Percentiles rank a stretch among this genome's conserved stretches.
Evolutionary conservation across 768 basidiomycete genomes (phyloP).

Genomic region (Rhizopogon vulgaris): DNA sequence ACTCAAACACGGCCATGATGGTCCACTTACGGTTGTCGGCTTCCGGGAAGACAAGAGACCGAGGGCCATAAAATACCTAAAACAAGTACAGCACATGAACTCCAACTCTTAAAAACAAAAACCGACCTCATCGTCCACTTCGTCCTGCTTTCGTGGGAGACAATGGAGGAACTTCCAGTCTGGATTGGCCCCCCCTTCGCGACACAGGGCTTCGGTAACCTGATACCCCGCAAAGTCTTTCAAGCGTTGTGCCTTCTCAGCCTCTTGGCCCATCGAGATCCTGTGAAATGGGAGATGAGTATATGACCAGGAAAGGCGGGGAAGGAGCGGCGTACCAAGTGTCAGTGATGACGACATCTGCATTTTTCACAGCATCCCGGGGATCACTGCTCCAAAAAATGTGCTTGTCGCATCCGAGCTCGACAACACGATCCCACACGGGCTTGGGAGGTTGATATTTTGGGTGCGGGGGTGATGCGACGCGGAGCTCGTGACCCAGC

Average conservation of each 20-base stretch:
- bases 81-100: conserved; percentile 2
- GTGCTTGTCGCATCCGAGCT: conserved; percentile 63
- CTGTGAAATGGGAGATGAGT: conserved; percentile 29
- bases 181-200: conserved; percentile 72
- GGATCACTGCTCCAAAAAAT: conserved; percentile 79
- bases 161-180: conserved; percentile 97
- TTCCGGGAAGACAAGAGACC: conserved; percentile 89
- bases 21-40: conserved; percentile 98
- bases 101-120: background rate
- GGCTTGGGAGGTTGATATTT: conserved; percentile 59
- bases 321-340: conserved; percentile 61
- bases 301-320: too few species aligned
- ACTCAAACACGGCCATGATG: conserved; percentile 90
- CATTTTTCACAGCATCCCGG: conserved; percentile 78
- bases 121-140: conserved; percentile 91
- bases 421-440: conserved; percentile 80
- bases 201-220: conserved; percentile 84
- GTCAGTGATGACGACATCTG: conserved; percentile 95
- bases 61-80: conserved; percentile 88
- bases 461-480: conserved; percentile 68
- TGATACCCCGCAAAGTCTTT: conserved; percentile 90
- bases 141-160: conserved; percentile 84
- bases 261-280: conserved; percentile 99
- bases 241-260: conserved; percentile 81
- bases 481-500: conserved; percentile 77